A percentile compares a stretch with the other conserved stretches of the same genome.
Conservation (phyloP, 2,329 filamentous ascomycete genomes). For the Xylariales sp. region DNA sequence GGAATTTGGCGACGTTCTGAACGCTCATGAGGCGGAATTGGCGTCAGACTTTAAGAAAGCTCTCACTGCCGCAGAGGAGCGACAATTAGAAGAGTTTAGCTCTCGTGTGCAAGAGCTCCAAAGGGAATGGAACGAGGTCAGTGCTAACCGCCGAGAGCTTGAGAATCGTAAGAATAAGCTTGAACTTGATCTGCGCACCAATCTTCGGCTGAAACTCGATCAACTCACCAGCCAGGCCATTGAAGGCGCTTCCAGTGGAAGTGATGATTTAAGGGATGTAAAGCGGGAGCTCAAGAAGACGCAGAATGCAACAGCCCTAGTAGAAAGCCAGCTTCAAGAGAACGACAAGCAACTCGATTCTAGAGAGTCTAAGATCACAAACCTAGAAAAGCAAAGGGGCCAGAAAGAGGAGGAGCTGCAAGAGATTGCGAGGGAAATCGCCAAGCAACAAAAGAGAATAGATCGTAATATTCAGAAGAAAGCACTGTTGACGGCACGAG, state of each 20-base stretch:
- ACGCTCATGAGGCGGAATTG: slow-evolving; percentile 82
- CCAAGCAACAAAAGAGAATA: slow-evolving; percentile 87
- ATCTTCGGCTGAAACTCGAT: slow-evolving; percentile 86
- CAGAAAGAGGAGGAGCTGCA: slow-evolving; percentile 78
- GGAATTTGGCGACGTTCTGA: slow-evolving; percentile 78
- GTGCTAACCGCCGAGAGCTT: slow-evolving; percentile 77
- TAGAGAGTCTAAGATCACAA: slow-evolving; percentile 53
- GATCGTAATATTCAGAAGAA: slow-evolving; percentile 93
- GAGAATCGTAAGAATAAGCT: slow-evolving; percentile 85
- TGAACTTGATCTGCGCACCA: slow-evolving; percentile 89
- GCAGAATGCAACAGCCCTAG: slow-evolving; percentile 72
- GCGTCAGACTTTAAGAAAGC: slow-evolving; percentile 92
- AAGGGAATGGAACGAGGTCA: slow-evolving; percentile 80
- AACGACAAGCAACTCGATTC: slow-evolving; percentile 79
- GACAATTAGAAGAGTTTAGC: slow-evolving; percentile 78
- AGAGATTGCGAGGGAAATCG: slow-evolving; percentile 80
- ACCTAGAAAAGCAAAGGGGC: slow-evolving; percentile 59
- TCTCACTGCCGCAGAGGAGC: slow-evolving; percentile 83
- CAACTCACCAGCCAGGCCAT: slow-evolving; percentile 82
- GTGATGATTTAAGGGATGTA: slow-evolving; percentile 78
- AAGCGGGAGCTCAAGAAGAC: slow-evolving; percentile 85
- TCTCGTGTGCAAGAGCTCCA: slow-evolving; percentile 77
- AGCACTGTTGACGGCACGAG: slow-evolving; percentile 79
- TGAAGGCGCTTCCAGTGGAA: slow-evolving; percentile 71
- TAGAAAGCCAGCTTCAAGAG: slow-evolving; percentile 77